Percentiles rank a stretch among this genome's conserved stretches.
phyloP scores from a whole-genome alignment of 2,329 filamentous ascomycete genomes.

The Neurospora sp. region DNA sequence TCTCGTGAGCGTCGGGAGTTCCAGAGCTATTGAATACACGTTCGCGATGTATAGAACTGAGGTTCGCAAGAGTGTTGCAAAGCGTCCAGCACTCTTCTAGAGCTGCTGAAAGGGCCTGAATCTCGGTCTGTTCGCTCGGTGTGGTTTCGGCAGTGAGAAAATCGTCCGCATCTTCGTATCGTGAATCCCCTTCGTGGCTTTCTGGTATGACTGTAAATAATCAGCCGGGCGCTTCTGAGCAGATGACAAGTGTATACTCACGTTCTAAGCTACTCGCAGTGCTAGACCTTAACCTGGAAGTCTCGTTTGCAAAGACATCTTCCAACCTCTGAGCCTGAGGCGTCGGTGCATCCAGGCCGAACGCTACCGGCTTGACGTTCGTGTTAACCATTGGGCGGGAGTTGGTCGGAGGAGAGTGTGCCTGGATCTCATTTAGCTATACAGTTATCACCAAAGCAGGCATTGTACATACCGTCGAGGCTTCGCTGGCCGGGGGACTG shows the following conservation, averaged over 20 bases:
- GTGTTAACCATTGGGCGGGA: conserved; percentile 64
- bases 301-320: conserved; percentile 51
- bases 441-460: background rate
- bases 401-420: conserved; percentile 32
- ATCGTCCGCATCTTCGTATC: conserved; percentile 41
- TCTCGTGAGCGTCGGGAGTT: conserved; percentile 68
- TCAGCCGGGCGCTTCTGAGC: background rate
- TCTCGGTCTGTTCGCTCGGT: conserved; percentile 44
- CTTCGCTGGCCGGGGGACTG: conserved; percentile 25
- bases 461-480: conserved; percentile 26
- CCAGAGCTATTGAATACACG: conserved; percentile 67
- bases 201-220: conserved; percentile 40
- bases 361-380: conserved; percentile 54
- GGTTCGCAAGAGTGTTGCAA: conserved; percentile 78
- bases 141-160: conserved; percentile 29
- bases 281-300: conserved; percentile 49
- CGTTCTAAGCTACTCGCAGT: conserved; percentile 70
- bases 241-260: conserved; percentile 33
- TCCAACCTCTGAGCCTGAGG: conserved; percentile 75
- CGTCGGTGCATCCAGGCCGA: conserved; percentile 60
- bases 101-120: conserved; percentile 61
- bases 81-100: conserved; percentile 87
- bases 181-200: conserved; percentile 37
- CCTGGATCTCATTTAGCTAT: conserved; percentile 7
- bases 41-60: conserved; percentile 75